phyloP scores from a whole-genome alignment of 129 eudicot species.

The Artemisia argyi region DNA sequence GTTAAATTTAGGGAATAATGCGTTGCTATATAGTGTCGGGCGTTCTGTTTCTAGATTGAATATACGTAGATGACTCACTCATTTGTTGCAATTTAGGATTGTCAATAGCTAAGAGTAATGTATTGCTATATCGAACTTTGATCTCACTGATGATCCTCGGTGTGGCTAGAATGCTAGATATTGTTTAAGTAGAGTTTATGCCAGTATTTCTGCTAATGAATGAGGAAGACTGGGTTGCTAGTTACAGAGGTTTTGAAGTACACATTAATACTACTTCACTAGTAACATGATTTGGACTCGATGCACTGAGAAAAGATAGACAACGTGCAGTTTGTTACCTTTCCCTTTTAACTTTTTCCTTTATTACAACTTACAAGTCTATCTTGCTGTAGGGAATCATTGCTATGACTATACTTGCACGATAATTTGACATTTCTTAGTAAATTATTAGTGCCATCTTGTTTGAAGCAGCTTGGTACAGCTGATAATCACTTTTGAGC shows the following conservation, averaged over 20 bases:
- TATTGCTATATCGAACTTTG: background rate
- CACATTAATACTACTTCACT: background rate
- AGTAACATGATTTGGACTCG: background rate
- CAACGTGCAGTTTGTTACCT: background rate
- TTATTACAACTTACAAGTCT: background rate
- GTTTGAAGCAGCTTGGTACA: too few relatives aligned
- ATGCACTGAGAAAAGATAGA: background rate
- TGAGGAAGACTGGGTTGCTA: background rate
- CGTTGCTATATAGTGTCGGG: background rate
- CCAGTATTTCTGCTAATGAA: background rate
- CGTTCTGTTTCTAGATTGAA: too few relatives aligned
- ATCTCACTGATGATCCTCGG: background rate
- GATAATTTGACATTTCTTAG: too few relatives aligned
- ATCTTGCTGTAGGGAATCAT: background rate
- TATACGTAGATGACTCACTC: too few relatives aligned
- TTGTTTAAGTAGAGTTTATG: background rate
- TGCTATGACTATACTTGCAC: background rate
- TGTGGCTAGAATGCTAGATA: background rate
- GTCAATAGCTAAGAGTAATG: background rate
- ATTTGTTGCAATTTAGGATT: background rate
- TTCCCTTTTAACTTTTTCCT: background rate
- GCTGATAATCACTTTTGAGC: too few relatives aligned
- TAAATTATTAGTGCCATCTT: too few relatives aligned
- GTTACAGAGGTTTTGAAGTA: background rate
- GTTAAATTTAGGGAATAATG: background rate